Evolutionary conservation across 805 yeast species (phyloP).

Genomic region (Wickerhamomyces chambardii): DNA sequence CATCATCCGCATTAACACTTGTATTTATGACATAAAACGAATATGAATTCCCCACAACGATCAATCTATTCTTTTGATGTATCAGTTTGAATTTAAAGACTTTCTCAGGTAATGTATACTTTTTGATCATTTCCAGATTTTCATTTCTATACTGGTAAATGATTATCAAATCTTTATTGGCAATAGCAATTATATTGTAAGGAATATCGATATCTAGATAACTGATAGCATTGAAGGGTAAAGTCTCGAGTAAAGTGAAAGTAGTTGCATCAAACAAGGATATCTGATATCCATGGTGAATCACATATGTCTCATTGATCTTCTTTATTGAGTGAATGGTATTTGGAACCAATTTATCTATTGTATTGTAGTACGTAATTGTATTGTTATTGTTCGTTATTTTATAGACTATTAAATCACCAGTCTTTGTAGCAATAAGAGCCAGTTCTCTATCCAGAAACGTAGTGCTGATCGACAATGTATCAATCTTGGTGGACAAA

Average conservation of each 20-base stretch:
- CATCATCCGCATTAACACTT: no score
- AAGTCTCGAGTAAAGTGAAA: conserved; percentile 3
- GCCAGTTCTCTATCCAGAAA: not conserved
- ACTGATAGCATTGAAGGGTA: conserved; percentile 11
- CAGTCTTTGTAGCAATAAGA: not conserved
- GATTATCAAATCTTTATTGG: conserved; percentile 10
- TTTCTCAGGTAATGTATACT: conserved; percentile 19
- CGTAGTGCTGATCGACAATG: not conserved
- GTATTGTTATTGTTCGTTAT: not conserved
- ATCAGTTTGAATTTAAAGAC: conserved; percentile 14
- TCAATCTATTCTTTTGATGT: conserved; percentile 4
- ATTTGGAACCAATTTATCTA: no score
- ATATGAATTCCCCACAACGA: conserved; percentile 16
- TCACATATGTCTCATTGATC: no score
- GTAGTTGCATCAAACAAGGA: conserved; percentile 1
- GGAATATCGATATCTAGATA: not conserved
- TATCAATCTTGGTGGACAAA: not conserved
- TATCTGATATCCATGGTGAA: not conserved
- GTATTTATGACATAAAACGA: conserved; percentile 2
- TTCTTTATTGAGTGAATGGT: not conserved
- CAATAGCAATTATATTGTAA: conserved; percentile 3
- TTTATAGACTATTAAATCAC: not conserved
- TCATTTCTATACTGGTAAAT: conserved; percentile 18
- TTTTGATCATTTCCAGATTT: conserved; percentile 16
- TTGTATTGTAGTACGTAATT: not conserved